phyloP scores from a whole-genome alignment of 768 basidiomycete species.

The Suillus placidus region DNA sequence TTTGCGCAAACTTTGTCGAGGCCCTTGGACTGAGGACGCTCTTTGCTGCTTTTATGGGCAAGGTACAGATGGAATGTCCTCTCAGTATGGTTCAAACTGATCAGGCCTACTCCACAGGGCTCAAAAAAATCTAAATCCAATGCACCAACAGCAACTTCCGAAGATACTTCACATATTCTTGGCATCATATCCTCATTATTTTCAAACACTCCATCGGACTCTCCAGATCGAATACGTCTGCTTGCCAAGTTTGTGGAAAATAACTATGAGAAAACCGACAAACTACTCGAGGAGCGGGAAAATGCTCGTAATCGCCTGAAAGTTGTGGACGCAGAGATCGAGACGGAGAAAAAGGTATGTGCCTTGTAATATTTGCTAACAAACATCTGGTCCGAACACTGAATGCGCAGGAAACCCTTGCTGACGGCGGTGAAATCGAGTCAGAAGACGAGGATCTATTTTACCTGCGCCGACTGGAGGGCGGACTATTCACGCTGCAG shows the following conservation, averaged over 20 bases:
- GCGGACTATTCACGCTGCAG: constrained; percentile 86
- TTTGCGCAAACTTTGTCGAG: constrained; percentile 88
- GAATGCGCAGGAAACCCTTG: constrained; percentile 48
- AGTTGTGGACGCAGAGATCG: constrained; percentile 66
- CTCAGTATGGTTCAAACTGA: background rate
- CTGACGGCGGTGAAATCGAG: constrained; percentile 57
- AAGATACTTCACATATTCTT: constrained; percentile 86
- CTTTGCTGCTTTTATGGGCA: constrained; percentile 93
- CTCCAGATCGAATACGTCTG: constrained; percentile 75
- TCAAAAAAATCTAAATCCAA: constrained; percentile 67
- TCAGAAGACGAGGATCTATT: constrained; percentile 71
- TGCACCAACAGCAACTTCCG: constrained; percentile 55
- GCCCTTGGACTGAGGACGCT: constrained; percentile 85
- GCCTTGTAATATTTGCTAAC: constrained; percentile 4
- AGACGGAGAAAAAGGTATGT: constrained; percentile 64
- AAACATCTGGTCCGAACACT: background rate
- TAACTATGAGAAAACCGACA: constrained; percentile 93
- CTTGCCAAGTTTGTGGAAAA: constrained; percentile 93
- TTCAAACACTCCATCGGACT: constrained; percentile 85
- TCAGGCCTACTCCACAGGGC: constrained; percentile 30
- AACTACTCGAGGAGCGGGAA: constrained; percentile 86
- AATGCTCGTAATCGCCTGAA: constrained; percentile 62
- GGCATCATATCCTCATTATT: constrained; percentile 88
- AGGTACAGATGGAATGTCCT: constrained; percentile 47
- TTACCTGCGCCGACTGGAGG: constrained; percentile 87